These are phyloP conservation scores for Diaporthe humulicola DNA, from an alignment of 2,329 filamentous ascomycete species.

Conservation along the genomic window DNA sequence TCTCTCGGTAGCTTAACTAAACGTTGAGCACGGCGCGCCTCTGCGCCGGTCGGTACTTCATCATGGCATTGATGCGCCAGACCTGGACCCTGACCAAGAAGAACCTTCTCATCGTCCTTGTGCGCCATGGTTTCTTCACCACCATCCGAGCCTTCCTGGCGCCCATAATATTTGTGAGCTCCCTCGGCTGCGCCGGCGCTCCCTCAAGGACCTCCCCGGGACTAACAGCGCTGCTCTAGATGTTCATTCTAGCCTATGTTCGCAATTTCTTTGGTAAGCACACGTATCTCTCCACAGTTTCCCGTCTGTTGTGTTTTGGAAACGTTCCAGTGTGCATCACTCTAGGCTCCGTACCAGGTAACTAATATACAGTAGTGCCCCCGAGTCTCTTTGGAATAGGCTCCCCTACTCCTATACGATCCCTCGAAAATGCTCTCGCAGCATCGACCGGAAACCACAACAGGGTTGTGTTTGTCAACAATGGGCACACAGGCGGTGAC, in stretches of 20 bases:
- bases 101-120: conserved; percentile 70
- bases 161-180: conserved; percentile 47
- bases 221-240: conserved; percentile 30
- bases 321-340: neutral
- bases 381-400: conserved; percentile 83
- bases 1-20: conserved; percentile 29
- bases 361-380: conserved; percentile 62
- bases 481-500: conserved; percentile 75
- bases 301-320: neutral
- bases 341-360: neutral
- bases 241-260: conserved; percentile 57
- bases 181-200: neutral
- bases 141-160: conserved; percentile 66
- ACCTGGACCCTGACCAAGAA: conserved; percentile 73
- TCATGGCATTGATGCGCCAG: conserved; percentile 68
- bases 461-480: conserved; percentile 84
- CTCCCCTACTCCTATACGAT: conserved; percentile 69
- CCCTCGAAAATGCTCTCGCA: conserved; percentile 73
- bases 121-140: conserved; percentile 66
- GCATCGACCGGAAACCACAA: conserved; percentile 61
- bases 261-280: neutral
- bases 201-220: neutral
- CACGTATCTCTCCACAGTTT: neutral
- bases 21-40: neutral
- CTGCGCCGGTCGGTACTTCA: neutral